Conservation (phyloP, 495 filamentous ascomycete genomes). For the Penicillium fimorum region DNA sequence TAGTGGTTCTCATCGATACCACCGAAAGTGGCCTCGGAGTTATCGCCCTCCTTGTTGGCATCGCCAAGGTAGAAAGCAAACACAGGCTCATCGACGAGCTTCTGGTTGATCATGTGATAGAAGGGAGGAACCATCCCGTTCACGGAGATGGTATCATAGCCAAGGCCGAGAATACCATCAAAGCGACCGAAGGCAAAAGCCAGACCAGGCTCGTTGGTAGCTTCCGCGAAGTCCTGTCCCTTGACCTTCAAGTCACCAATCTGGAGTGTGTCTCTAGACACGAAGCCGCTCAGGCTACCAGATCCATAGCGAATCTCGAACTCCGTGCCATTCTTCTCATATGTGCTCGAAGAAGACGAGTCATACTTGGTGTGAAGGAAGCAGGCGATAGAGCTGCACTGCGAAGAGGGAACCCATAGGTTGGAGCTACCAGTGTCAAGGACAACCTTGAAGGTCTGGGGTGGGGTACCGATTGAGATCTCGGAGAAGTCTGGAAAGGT, state of each 20-base stretch:
- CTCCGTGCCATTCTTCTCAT: conserved; percentile 84
- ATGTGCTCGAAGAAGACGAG: conserved; percentile 83
- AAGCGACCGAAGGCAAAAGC: conserved; percentile 98
- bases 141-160: conserved; percentile 92
- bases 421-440: conserved; percentile 99
- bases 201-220: conserved; percentile 88
- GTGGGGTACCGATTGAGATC: conserved; percentile 86
- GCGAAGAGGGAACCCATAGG: conserved; percentile 90
- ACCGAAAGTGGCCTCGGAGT: conserved; percentile 89
- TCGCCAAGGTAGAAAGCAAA: conserved; percentile 95
- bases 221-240: conserved; percentile 92
- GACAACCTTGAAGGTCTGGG: conserved; percentile 96
- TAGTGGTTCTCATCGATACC: conserved; percentile 86
- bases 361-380: conserved; percentile 98
- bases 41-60: conserved; percentile 67
- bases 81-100: conserved; percentile 83
- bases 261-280: conserved; percentile 78
- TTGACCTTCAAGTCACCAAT: conserved; percentile 89
- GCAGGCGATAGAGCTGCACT: conserved; percentile 96
- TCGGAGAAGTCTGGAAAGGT: conserved; percentile 83
- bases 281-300: conserved; percentile 89
- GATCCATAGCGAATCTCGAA: conserved; percentile 98
- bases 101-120: conserved; percentile 91
- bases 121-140: conserved; percentile 93
- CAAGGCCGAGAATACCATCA: conserved; percentile 95